Percentiles rank a stretch among this genome's conserved stretches.
These are phyloP conservation scores for Barnettozyma sp. DNA, from an alignment of 805 yeast genomes.

Conservation along the genomic window DNA sequence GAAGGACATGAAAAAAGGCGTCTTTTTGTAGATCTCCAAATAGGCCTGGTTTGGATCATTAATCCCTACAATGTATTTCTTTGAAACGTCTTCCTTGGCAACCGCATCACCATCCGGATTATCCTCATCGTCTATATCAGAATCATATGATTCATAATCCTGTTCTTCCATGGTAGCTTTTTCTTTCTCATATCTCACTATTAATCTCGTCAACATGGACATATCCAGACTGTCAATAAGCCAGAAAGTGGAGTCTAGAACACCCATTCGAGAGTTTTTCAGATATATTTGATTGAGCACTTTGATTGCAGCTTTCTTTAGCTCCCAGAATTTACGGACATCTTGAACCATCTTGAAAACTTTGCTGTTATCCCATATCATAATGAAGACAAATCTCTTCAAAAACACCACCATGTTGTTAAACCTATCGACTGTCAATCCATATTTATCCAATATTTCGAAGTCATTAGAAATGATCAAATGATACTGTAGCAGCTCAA, in stretches of 20 bases:
- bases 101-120: too few species aligned
- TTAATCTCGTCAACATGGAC: constrained; percentile 30
- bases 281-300: constrained; percentile 58
- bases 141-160: constrained; percentile 20
- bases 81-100: background rate
- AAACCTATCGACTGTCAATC: constrained; percentile 32
- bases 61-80: constrained; percentile 1
- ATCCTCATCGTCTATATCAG: too few species aligned
- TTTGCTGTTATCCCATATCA: constrained; percentile 34
- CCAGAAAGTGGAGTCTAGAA: constrained; percentile 54
- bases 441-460: constrained; percentile 42
- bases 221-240: constrained; percentile 28
- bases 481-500: constrained; percentile 62
- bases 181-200: constrained; percentile 39
- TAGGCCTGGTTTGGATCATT: constrained; percentile 24
- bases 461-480: constrained; percentile 59
- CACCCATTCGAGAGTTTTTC: constrained; percentile 54
- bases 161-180: constrained; percentile 10
- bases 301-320: constrained; percentile 36
- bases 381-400: constrained; percentile 41
- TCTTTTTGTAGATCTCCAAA: constrained; percentile 46
- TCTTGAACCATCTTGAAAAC: constrained; percentile 1
- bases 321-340: constrained; percentile 9
- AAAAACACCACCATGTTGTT: constrained; percentile 39
- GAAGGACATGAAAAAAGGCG: constrained; percentile 81